Evolutionary conservation across 2,329 filamentous ascomycete genomes (phyloP), one percentile per base, ranked within the genome.

Genomic region (Microthyrium microscopicum): DNA sequence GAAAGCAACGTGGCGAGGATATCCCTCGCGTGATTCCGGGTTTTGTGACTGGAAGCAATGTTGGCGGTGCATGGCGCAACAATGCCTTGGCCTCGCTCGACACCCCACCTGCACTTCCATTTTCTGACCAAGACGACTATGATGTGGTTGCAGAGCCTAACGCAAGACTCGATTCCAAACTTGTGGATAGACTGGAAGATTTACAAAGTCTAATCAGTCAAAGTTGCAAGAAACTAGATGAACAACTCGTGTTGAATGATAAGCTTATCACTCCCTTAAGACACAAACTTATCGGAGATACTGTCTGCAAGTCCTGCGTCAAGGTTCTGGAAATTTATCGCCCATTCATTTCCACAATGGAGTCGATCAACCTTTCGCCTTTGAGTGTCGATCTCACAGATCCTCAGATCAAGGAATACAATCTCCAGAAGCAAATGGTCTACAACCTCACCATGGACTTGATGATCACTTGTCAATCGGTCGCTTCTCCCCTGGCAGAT

Each of bases 381-480:
- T 60, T 95, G 3, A 77, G 75, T 26, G 77, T 77, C 38, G 76
- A 69, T 38, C 77, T 85, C 43, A 80, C 87, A 50, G 87, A 79
- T 27, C 83, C 84, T 1, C 81, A 91, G 45, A 60, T 95, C 20
- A 68, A 74, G 30, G 89, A 95, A 44, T 94, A 94, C 52, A 77
- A 75, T 47, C 70, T 76, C 20, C 82, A 92, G 52, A 95, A 95
- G 56, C 89, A 98, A 53, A 80, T 78, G 44, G 64, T 92, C 13
- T 95, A 95, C 54, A 89, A 95, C 54, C 79, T 84, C 38, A 78
- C 93, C 35, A 85, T 84, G 6, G 89, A 95, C 51, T 68, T 98
- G 19, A 60, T 95, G 4, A 59, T 93, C 31, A 74, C 77, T 38
- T 94, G 85, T 47, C 89, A 98, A 55, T 74, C 80, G 17, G 78